These are phyloP conservation scores for Gleditsia sinensis DNA, from an alignment of 306 rosid genomes.

Conservation along the genomic window DNA sequence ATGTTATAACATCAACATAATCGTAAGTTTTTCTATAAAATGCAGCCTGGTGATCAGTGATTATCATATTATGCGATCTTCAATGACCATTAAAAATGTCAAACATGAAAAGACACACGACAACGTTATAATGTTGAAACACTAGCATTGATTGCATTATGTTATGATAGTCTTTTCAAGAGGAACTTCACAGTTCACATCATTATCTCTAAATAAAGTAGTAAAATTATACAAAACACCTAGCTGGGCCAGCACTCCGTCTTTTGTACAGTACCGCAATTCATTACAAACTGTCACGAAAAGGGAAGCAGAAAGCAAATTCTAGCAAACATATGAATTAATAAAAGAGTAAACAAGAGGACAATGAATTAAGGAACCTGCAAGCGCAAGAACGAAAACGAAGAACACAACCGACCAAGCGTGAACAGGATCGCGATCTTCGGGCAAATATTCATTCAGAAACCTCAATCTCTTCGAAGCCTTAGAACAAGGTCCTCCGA, in stretches of 20 bases:
- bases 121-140: background rate
- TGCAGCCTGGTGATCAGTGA: background rate
- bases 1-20: background rate
- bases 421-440: slow-evolving; percentile 92
- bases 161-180: background rate
- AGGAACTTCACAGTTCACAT: background rate
- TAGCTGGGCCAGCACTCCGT: background rate
- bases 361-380: slow-evolving; percentile 48
- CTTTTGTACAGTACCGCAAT: background rate
- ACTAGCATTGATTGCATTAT: background rate
- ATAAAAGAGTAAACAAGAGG: background rate
- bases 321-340: background rate
- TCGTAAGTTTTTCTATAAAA: background rate
- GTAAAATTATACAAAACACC: background rate
- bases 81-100: background rate
- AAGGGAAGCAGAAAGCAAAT: background rate
- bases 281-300: background rate
- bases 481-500: slow-evolving; percentile 64
- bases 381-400: slow-evolving; percentile 74
- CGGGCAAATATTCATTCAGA: slow-evolving; percentile 84
- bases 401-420: slow-evolving; percentile 83
- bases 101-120: background rate
- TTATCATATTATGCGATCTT: background rate
- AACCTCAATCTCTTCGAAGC: slow-evolving; percentile 66
- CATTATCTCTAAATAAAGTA: background rate